These are phyloP conservation scores for Yamadazyma trypodendri DNA, from an alignment of 1,139 yeast genomes.

Conservation along the genomic window DNA sequence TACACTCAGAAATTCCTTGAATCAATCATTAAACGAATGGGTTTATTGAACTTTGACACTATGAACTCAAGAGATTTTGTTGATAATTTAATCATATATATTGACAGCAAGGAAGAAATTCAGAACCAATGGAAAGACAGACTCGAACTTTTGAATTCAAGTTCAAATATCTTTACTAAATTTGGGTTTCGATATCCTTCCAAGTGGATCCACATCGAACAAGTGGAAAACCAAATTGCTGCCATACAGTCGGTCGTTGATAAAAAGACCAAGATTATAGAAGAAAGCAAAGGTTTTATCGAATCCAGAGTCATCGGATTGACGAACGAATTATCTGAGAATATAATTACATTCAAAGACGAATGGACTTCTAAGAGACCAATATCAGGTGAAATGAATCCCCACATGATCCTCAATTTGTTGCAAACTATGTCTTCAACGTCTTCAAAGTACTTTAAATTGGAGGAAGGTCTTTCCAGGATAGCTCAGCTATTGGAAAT, in stretches of 20 bases:
- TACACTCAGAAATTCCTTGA: slow-evolving; percentile 12
- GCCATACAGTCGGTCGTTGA: slow-evolving; percentile 44
- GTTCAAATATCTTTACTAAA: slow-evolving; percentile 42
- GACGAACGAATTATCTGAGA: slow-evolving; percentile 35
- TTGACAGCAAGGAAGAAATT: slow-evolving; percentile 16
- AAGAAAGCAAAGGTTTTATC: slow-evolving; percentile 42
- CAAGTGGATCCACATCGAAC: slow-evolving; percentile 65
- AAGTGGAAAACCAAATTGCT: slow-evolving; percentile 52
- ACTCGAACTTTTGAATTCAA: slow-evolving; percentile 27
- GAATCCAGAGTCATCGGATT: slow-evolving; percentile 43
- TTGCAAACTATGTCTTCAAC: slow-evolving; percentile 43
- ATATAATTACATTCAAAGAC: slow-evolving; percentile 22
- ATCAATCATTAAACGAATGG: slow-evolving; percentile 1
- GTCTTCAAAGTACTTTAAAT: slow-evolving; percentile 18
- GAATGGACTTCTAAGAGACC: slow-evolving; percentile 41
- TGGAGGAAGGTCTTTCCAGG: slow-evolving; percentile 22
- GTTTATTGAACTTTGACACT: slow-evolving; percentile 11
- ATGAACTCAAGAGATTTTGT: slow-evolving; percentile 14
- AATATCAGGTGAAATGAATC: slow-evolving; percentile 34
- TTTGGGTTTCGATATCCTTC: slow-evolving; percentile 38
- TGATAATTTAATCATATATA: slow-evolving; percentile 9
- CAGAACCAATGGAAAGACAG: slow-evolving; percentile 25
- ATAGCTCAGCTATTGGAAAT: slow-evolving; percentile 41
- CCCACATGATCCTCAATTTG: slow-evolving; percentile 50
- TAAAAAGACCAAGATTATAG: slow-evolving; percentile 38